These are phyloP conservation scores for Cymbidium sinense DNA, from an alignment of 106 monocot species.

Conservation along the genomic window DNA sequence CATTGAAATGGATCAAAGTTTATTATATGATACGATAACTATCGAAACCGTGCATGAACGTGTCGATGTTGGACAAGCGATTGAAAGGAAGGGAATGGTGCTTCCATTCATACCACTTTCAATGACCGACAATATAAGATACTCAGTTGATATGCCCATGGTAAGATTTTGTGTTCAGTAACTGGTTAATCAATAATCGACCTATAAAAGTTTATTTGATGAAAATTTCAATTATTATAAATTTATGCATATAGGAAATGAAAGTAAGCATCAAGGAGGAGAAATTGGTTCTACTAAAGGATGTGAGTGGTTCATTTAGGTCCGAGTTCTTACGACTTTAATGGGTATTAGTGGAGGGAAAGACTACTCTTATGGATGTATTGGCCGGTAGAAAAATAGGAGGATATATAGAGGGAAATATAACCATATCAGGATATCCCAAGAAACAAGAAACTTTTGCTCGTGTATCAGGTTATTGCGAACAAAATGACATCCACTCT, in stretches of 20 bases:
- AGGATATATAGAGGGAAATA: slow-evolving; percentile 31
- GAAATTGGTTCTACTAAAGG: slow-evolving; percentile 20
- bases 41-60: neutral
- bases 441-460: slow-evolving; percentile 41
- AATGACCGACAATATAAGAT: slow-evolving; percentile 14
- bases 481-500: slow-evolving; percentile 37
- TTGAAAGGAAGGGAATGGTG: slow-evolving; percentile 16
- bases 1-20: neutral
- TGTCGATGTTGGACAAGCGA: neutral
- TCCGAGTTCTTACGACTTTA: slow-evolving; percentile 33
- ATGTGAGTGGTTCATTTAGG: slow-evolving; percentile 30
- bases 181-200: neutral
- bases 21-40: neutral
- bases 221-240: neutral
- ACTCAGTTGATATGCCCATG: slow-evolving; percentile 27
- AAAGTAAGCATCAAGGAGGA: slow-evolving; percentile 16
- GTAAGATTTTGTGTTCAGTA: neutral
- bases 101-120: slow-evolving; percentile 22
- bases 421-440: slow-evolving; percentile 26
- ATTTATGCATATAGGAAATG: slow-evolving; percentile 18
- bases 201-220: neutral
- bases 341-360: slow-evolving; percentile 36
- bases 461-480: slow-evolving; percentile 32
- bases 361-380: slow-evolving; percentile 34
- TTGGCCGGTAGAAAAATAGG: slow-evolving; percentile 31